These are phyloP conservation scores for Colletotrichum sidae DNA, from an alignment of 2,329 filamentous ascomycete species.

Conservation along the genomic window DNA sequence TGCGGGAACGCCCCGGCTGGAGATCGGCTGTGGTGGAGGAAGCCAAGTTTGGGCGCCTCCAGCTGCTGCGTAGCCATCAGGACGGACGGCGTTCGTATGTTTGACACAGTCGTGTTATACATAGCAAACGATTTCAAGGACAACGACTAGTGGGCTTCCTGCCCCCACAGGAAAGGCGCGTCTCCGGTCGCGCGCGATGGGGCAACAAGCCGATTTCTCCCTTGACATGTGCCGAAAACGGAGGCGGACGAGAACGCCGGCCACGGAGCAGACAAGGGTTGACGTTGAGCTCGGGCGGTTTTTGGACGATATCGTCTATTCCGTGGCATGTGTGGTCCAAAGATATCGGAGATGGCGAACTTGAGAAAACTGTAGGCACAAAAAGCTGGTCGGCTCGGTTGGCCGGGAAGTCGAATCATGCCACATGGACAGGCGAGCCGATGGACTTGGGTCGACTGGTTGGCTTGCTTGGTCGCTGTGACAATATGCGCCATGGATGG, in stretches of 20 bases:
- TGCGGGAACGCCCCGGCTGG: slow-evolving; percentile 18
- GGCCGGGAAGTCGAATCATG: neutral
- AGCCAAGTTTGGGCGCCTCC: slow-evolving; percentile 24
- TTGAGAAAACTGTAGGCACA: neutral
- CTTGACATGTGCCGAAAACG: slow-evolving; percentile 35
- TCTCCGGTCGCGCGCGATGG: slow-evolving; percentile 29
- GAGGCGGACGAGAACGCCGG: slow-evolving; percentile 21
- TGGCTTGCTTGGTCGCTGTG: neutral
- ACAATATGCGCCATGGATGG: slow-evolving; percentile 12
- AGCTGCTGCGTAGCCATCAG: slow-evolving; percentile 12
- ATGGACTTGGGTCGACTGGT: neutral
- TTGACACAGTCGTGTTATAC: slow-evolving; percentile 12
- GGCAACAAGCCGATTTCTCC: slow-evolving; percentile 23
- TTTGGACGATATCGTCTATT: no score
- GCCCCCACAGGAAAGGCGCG: slow-evolving; percentile 17
- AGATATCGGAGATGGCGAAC: no score
- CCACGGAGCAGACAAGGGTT: slow-evolving; percentile 2
- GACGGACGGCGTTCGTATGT: slow-evolving; percentile 13
- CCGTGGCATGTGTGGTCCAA: no score
- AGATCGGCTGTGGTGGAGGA: slow-evolving; percentile 26
- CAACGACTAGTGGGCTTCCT: slow-evolving; percentile 25
- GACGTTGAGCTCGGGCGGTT: neutral
- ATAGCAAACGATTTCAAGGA: slow-evolving; percentile 26
- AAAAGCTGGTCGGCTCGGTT: neutral
- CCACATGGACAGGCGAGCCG: neutral